Base-by-base conservation (phyloP, 2,329 filamentous ascomycete genomes). In the Ophiostoma quercus region DNA sequence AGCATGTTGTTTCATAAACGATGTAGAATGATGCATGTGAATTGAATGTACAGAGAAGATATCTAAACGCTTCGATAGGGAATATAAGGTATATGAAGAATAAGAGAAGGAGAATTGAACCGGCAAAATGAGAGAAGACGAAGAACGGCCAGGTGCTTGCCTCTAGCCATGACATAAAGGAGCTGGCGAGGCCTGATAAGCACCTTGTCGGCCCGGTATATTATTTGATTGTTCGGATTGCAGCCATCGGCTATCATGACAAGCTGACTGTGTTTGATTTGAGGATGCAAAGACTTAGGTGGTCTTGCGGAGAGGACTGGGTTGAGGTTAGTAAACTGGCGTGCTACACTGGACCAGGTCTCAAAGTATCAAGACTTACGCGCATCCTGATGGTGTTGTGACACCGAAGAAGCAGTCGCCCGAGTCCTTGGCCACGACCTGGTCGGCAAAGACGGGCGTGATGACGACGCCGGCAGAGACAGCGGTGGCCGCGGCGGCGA, bases 341-440 rank as follows among this genome's bases (percentile, higher is more conserved):
- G 8, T 34, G 34, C 25, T 29, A 29, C 25, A 29, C 25, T 29
- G 25, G 25, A 29, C 25, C 25, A 29, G 25, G 25, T 29, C 25
- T 29, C 25, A 29, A 29, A 29, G 25, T 29, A 29, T 6, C 14
- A 19, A 43, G 51, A n/a, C 84, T 73, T 75, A 87, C 85, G 80
- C 85, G 83, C 85, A 88, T 43, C 85, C 85, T 69, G 81, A 78
- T 4, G 85, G 84, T 41, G 85, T 87, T 5, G 82, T 80, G 22
- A 85, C 83, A 43, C 85, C 85, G 74, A 83, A 85, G 74, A 82
- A 84, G 75, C 85, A 88, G 75, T 88, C 85, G 37, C 81, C 83
- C 1, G 74, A 47, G 22, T 76, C 74, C 74, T 80, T 83, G 37
- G 78, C 74, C n/a, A 87, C 82, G 43, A 87, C 79, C 76, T 87